Conservation (phyloP, 176 grass and related monocot genomes). For the Themeda triandra region DNA sequence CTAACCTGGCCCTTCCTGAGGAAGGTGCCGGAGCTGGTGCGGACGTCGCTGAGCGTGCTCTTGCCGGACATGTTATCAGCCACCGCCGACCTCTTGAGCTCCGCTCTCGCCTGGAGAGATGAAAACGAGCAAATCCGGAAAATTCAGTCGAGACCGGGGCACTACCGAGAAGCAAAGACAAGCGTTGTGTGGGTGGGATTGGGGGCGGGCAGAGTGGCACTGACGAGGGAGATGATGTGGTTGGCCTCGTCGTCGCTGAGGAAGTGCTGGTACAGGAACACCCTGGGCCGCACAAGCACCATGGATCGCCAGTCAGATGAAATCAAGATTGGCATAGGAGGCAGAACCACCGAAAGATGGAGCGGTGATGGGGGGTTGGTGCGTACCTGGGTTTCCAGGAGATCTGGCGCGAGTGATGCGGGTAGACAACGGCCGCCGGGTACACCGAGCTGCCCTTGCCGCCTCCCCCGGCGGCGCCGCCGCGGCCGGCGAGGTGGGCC, state of each 20-base stretch:
- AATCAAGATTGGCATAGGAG: slow-evolving; percentile 16
- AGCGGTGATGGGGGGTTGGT: not conserved
- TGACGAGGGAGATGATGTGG: slow-evolving; percentile 81
- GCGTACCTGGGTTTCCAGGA: slow-evolving; percentile 76
- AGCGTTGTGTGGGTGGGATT: not conserved
- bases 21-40: slow-evolving; percentile 80
- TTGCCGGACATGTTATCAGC: slow-evolving; percentile 81
- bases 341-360: not conserved
- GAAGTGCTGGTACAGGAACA: slow-evolving; percentile 77
- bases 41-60: slow-evolving; percentile 68
- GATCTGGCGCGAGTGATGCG: slow-evolving; percentile 69
- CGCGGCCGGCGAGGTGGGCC: not conserved
- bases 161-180: not conserved
- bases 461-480: not conserved
- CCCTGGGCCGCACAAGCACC: slow-evolving; percentile 32
- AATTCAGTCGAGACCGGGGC: not conserved
- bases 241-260: slow-evolving; percentile 85
- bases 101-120: slow-evolving; percentile 64
- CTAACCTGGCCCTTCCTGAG: slow-evolving; percentile 74
- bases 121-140: not conserved
- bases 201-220: slow-evolving; percentile 13
- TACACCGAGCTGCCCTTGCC: slow-evolving; percentile 39
- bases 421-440: slow-evolving; percentile 44
- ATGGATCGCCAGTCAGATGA: slow-evolving; percentile 8
- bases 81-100: slow-evolving; percentile 79